Conservation (phyloP, 352 stramenopile genomes). For the Phytopythium kandeliae region DNA sequence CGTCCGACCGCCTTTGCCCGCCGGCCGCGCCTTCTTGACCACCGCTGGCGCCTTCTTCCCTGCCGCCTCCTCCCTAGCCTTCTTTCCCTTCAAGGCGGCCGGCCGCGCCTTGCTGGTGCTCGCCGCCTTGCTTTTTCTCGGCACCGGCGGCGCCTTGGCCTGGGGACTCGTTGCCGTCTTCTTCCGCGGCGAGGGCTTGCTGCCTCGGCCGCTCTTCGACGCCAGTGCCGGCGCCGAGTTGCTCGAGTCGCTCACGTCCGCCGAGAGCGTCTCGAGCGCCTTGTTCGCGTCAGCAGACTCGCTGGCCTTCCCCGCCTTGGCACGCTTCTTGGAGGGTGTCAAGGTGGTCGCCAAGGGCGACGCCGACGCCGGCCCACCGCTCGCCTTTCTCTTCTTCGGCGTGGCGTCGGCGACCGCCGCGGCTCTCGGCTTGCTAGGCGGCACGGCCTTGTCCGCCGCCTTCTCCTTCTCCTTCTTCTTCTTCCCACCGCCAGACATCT, state of each 20-base stretch:
- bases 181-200: background rate
- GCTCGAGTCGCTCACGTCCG: background rate
- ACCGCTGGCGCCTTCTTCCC: conserved; percentile 7
- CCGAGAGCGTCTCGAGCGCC: background rate
- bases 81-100: background rate
- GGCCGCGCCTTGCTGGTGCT: background rate
- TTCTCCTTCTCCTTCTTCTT: conserved; percentile 2
- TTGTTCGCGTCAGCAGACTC: background rate
- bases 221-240: background rate
- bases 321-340: conserved; percentile 4
- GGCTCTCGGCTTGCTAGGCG: background rate
- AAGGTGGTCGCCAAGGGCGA: background rate
- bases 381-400: conserved; percentile 3
- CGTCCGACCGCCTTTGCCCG: background rate
- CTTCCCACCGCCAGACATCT: background rate
- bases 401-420: background rate
- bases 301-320: background rate
- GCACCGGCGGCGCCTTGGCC: background rate
- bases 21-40: conserved; percentile 5
- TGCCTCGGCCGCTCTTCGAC: background rate
- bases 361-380: background rate
- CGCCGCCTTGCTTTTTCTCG: background rate
- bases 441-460: background rate
- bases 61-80: background rate
- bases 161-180: background rate